phyloP scores from a whole-genome alignment of 2,329 filamentous ascomycete species.

The Tolypocladium amazonense region DNA sequence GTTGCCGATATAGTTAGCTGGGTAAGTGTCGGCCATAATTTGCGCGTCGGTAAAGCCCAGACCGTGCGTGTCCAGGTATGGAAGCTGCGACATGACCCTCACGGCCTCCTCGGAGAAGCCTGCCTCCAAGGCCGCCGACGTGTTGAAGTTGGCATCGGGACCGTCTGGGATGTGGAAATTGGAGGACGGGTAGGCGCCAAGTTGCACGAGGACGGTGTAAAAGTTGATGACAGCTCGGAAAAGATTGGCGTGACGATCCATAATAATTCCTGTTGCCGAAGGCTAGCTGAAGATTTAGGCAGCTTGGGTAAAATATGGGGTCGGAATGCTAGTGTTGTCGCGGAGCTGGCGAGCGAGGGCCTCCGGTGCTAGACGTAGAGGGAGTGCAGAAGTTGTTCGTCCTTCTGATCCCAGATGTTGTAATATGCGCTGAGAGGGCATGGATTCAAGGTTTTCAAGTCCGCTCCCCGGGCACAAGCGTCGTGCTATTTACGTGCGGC shows the following conservation, averaged over 20 bases:
- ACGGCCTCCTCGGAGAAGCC: background rate
- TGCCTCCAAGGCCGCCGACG: background rate
- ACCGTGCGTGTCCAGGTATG: background rate
- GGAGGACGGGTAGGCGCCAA: background rate
- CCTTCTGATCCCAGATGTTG: constrained; percentile 4
- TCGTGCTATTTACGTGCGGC: background rate
- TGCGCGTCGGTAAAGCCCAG: background rate
- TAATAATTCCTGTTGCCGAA: background rate
- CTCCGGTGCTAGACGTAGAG: too few species aligned
- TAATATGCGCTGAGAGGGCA: constrained; percentile 15
- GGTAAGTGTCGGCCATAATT: background rate
- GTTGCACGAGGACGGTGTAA: background rate
- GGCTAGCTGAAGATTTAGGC: background rate
- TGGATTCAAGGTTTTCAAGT: constrained; percentile 11
- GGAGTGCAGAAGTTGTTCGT: background rate
- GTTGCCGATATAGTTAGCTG: background rate
- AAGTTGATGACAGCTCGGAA: background rate
- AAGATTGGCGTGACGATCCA: background rate
- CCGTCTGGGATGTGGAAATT: background rate
- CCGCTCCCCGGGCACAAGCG: background rate
- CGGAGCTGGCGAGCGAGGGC: too few species aligned
- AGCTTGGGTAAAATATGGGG: background rate
- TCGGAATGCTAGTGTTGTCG: background rate
- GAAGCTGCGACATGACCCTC: background rate
- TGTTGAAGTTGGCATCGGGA: background rate